These are phyloP conservation scores for Lactarius trivialis DNA, from an alignment of 768 basidiomycete species.

Conservation along the genomic window DNA sequence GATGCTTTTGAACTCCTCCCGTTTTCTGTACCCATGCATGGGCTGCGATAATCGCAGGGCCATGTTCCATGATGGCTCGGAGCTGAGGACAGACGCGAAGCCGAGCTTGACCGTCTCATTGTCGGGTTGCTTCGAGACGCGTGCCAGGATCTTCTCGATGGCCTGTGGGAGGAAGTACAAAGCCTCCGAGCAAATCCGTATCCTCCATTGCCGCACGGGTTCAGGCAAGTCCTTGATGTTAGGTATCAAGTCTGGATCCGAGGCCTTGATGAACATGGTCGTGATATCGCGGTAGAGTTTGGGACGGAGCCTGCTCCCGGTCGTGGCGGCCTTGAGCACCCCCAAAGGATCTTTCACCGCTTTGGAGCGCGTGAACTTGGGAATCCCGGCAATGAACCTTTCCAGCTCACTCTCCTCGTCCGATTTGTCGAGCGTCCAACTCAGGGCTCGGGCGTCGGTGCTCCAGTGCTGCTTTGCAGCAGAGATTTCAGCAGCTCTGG, in stretches of 20 bases:
- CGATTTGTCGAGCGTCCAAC: constrained; percentile 8
- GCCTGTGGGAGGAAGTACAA: background rate
- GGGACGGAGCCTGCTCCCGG: background rate
- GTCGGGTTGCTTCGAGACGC: background rate
- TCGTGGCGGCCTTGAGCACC: background rate
- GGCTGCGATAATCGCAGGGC: background rate
- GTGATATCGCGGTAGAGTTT: background rate
- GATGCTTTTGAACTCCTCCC: background rate
- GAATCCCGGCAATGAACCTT: constrained; percentile 5
- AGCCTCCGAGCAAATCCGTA: background rate
- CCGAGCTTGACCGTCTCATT: background rate
- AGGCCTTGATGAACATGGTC: background rate
- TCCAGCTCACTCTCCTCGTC: constrained; percentile 8
- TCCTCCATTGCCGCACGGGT: background rate
- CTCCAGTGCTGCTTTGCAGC: background rate
- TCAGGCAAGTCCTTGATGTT: constrained; percentile 1
- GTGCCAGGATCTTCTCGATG: background rate
- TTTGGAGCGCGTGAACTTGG: background rate
- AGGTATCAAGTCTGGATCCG: background rate
- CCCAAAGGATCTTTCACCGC: background rate
- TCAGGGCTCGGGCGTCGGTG: background rate
- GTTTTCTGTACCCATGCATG: background rate
- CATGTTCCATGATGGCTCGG: background rate
- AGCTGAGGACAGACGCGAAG: background rate
- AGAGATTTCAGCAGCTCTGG: background rate